phyloP scores from a whole-genome alignment of 2,329 filamentous ascomycete genomes.

The Arachnopeziza araneosa region DNA sequence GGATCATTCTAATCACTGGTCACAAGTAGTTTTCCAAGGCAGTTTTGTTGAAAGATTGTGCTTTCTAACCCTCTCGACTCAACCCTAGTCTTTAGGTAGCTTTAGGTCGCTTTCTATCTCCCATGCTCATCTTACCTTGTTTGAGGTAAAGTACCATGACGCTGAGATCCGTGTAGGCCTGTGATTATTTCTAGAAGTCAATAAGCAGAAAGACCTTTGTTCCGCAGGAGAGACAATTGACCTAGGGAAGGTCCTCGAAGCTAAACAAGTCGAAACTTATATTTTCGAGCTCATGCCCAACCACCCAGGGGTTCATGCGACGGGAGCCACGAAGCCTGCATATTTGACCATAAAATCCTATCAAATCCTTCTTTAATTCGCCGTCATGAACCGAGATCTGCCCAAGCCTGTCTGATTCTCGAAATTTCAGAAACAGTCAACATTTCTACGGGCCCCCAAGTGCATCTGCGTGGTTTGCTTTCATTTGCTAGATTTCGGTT shows the following conservation, averaged over 20 bases:
- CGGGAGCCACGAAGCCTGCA: background rate
- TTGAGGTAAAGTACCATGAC: background rate
- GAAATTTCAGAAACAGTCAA: background rate
- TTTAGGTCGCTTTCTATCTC: background rate
- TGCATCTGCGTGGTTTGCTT: background rate
- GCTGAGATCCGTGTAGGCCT: no score
- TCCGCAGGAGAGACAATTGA: background rate
- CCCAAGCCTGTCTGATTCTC: background rate
- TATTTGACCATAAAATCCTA: background rate
- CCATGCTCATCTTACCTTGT: background rate
- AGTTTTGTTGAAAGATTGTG: background rate
- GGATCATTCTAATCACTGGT: background rate
- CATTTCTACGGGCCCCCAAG: background rate
- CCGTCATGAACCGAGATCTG: background rate
- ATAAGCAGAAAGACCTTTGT: no score
- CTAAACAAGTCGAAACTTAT: background rate
- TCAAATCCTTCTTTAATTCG: background rate
- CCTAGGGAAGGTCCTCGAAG: background rate
- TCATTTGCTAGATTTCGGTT: background rate
- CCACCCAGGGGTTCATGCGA: background rate
- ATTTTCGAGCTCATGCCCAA: background rate
- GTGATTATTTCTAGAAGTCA: no score
- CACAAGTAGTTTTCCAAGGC: background rate
- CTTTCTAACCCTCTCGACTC: background rate
- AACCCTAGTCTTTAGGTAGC: background rate